Evolutionary conservation across 1,284 basidiomycete species (phyloP).

Genomic region (Phellopilus nigrolimitatus): DNA sequence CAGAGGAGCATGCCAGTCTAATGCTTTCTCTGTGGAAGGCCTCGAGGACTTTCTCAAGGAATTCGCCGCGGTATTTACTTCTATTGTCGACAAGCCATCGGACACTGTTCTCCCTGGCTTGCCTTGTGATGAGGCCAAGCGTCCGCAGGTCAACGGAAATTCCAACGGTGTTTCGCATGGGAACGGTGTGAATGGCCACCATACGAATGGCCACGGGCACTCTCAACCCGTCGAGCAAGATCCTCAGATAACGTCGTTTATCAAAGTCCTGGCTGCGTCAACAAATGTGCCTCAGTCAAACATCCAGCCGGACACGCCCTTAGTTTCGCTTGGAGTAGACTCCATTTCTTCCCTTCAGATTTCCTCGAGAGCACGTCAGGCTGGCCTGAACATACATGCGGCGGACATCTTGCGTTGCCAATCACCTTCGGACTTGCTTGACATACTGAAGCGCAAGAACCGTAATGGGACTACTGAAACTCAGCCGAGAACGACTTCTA

Average conservation of each 20-base stretch:
- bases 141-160: neutral
- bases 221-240: neutral
- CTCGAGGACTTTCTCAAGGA: constrained; percentile 27
- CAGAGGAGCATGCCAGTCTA: constrained; percentile 34
- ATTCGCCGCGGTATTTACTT: constrained; percentile 29
- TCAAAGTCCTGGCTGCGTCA: constrained; percentile 26
- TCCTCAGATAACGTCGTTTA: constrained; percentile 16
- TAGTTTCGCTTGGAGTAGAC: constrained; percentile 44
- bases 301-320: constrained; percentile 31
- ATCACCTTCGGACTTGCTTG: constrained; percentile 30
- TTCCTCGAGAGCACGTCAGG: constrained; percentile 35
- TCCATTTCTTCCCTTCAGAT: constrained; percentile 50
- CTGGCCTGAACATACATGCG: constrained; percentile 33
- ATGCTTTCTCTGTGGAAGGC: constrained; percentile 28
- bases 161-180: no score
- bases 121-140: neutral
- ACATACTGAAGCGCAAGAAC: constrained; percentile 5
- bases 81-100: constrained; percentile 28
- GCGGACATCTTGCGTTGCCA: constrained; percentile 39
- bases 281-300: constrained; percentile 24
- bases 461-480: neutral
- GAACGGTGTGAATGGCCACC: no score
- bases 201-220: neutral
- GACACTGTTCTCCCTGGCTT: neutral
- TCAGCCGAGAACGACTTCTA: neutral